Conservation (phyloP, 208 protist species). For the Trypanosoma caninum region DNA sequence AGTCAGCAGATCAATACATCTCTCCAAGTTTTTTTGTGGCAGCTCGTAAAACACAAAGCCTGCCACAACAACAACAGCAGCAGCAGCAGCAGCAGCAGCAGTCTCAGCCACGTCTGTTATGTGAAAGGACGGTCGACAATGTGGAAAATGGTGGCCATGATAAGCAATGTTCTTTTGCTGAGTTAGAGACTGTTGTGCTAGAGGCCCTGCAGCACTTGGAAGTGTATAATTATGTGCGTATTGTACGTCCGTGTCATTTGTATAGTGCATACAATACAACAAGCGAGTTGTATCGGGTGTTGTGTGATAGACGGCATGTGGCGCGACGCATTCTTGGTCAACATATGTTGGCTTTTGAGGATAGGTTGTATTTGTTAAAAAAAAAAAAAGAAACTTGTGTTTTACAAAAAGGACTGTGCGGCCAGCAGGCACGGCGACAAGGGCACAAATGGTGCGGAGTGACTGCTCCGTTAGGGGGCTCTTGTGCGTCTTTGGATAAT, state of each 20-base stretch:
- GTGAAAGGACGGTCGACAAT: not conserved
- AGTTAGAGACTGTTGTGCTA: slow-evolving; percentile 35
- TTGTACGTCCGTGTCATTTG: slow-evolving; percentile 40
- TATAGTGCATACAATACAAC: slow-evolving; percentile 46
- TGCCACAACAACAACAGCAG: no score
- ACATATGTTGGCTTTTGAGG: slow-evolving; percentile 27
- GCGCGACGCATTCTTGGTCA: slow-evolving; percentile 30
- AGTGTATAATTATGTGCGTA: slow-evolving; percentile 41
- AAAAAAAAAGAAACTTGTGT: not conserved
- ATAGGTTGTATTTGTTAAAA: slow-evolving; percentile 1
- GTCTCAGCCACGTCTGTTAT: no score
- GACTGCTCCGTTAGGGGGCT: not conserved
- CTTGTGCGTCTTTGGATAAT: not conserved
- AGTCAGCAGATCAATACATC: no score
- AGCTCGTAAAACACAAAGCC: no score
- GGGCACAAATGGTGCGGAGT: not conserved
- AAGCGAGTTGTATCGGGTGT: slow-evolving; percentile 28
- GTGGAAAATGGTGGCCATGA: not conserved
- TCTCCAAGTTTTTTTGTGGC: no score
- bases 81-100: no score
- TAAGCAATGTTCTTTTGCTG: slow-evolving; percentile 30
- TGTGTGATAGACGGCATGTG: slow-evolving; percentile 36
- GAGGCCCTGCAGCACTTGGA: slow-evolving; percentile 73
- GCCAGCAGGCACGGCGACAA: not conserved
- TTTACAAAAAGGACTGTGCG: not conserved